phyloP scores from a whole-genome alignment of 106 monocot genomes.

The Platanthera guangdongensis region DNA sequence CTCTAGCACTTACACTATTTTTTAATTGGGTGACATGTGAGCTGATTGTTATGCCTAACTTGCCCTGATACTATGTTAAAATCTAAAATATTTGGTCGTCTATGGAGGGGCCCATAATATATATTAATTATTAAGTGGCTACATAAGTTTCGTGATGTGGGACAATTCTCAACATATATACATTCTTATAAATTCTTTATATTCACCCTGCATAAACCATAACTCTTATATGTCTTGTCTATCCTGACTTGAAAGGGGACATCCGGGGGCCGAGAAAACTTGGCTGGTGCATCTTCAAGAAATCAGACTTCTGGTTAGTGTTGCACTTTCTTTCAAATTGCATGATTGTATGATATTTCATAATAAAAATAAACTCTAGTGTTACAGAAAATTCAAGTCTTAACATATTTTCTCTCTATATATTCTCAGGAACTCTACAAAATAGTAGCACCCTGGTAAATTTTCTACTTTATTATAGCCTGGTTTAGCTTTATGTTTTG shows the following conservation, averaged over 20 bases:
- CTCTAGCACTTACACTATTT: no score
- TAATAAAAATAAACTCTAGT: not conserved
- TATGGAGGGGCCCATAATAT: not conserved
- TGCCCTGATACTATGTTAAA: no score
- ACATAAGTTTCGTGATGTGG: no score
- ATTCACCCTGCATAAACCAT: not conserved
- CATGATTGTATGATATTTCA: not conserved
- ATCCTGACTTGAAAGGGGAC: constrained; percentile 25
- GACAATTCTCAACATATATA: not conserved
- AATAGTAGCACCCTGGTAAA: constrained; percentile 25
- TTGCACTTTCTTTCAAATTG: not conserved
- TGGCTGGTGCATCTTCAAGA: constrained; percentile 16
- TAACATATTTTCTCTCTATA: not conserved
- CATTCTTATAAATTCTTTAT: not conserved
- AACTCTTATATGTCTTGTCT: not conserved
- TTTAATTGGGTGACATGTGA: no score
- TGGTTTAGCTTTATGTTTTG: not conserved
- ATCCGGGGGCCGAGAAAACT: constrained; percentile 26
- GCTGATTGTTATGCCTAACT: no score
- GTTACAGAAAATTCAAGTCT: not conserved
- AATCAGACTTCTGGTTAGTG: constrained; percentile 41
- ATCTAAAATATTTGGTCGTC: not conserved
- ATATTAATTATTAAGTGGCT: no score
- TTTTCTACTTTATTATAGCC: not conserved
- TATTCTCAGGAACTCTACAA: constrained; percentile 21